Percentiles rank a stretch among this genome's conserved stretches.
These are phyloP conservation scores for Cordyceps cateniannulata DNA, from an alignment of 2,329 filamentous ascomycete species.

Conservation along the genomic window DNA sequence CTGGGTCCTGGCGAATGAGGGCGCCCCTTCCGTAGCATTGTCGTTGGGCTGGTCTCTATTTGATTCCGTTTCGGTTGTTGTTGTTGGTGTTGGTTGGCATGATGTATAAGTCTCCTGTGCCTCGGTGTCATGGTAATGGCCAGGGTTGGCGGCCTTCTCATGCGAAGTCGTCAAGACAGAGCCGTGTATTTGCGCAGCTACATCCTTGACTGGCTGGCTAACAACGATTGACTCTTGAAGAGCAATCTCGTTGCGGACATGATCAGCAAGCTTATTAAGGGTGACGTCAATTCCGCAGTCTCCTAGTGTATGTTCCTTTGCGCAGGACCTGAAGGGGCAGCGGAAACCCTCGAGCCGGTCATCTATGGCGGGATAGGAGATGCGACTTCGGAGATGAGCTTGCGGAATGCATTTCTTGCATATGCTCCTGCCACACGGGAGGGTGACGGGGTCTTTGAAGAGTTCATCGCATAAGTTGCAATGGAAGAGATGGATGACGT, in stretches of 20 bases:
- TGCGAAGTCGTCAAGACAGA: neutral
- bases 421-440: conserved; percentile 76
- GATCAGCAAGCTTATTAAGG: conserved; percentile 62
- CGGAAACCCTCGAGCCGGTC: conserved; percentile 62
- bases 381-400: conserved; percentile 56
- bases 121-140: neutral
- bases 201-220: neutral
- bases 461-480: conserved; percentile 68
- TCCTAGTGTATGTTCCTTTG: conserved; percentile 63
- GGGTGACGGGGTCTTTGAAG: conserved; percentile 60
- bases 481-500: conserved; percentile 61
- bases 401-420: conserved; percentile 70
- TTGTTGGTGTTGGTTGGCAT: neutral
- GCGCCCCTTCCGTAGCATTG: neutral
- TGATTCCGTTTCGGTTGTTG: neutral
- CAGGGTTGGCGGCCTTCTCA: neutral
- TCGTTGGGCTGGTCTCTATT: neutral
- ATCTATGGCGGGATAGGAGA: conserved; percentile 69
- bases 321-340: conserved; percentile 66
- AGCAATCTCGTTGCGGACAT: conserved; percentile 47
- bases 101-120: neutral
- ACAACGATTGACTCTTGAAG: neutral
- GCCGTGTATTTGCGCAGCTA: neutral
- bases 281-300: conserved; percentile 76
- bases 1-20: conserved; percentile 47